Conservation (phyloP, 805 yeast species). For the Lipomyces spencermartinsiae region DNA sequence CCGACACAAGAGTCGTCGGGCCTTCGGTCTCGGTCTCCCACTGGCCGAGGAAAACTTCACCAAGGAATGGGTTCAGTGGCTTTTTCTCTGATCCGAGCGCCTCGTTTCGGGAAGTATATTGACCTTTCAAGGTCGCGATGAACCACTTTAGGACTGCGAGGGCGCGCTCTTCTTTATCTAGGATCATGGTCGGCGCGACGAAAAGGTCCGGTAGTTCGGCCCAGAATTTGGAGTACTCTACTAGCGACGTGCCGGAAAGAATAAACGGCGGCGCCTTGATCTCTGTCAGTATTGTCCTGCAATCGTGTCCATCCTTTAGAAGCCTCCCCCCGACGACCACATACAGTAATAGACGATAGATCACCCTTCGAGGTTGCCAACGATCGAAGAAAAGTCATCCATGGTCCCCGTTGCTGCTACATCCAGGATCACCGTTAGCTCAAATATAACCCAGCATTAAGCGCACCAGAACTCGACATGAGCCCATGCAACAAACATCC, state of each 20-base stretch:
- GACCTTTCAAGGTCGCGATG: constrained; percentile 87
- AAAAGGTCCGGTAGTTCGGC: constrained; percentile 85
- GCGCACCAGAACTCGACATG: neutral
- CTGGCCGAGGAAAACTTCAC: constrained; percentile 90
- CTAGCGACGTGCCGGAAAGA: constrained; percentile 83
- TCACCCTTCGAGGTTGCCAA: constrained; percentile 94
- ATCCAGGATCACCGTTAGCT: neutral
- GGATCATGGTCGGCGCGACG: constrained; percentile 63
- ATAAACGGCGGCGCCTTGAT: constrained; percentile 89
- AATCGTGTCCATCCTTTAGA: neutral
- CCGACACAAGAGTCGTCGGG: constrained; percentile 79
- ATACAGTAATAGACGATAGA: constrained; percentile 76
- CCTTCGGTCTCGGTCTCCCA: constrained; percentile 71
- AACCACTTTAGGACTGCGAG: constrained; percentile 90
- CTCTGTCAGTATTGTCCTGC: neutral
- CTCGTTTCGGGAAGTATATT: constrained; percentile 91
- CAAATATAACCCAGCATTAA: neutral
- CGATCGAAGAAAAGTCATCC: constrained; percentile 91
- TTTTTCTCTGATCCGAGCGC: constrained; percentile 95
- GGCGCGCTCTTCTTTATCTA: constrained; percentile 64
- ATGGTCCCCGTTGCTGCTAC: constrained; percentile 54
- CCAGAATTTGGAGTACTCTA: constrained; percentile 93
- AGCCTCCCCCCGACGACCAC: constrained; percentile 4
- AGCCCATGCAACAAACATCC: neutral
- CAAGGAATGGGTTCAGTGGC: constrained; percentile 94